phyloP scores from a whole-genome alignment of 805 yeast species.

The Wickerhamiella shivajii region DNA sequence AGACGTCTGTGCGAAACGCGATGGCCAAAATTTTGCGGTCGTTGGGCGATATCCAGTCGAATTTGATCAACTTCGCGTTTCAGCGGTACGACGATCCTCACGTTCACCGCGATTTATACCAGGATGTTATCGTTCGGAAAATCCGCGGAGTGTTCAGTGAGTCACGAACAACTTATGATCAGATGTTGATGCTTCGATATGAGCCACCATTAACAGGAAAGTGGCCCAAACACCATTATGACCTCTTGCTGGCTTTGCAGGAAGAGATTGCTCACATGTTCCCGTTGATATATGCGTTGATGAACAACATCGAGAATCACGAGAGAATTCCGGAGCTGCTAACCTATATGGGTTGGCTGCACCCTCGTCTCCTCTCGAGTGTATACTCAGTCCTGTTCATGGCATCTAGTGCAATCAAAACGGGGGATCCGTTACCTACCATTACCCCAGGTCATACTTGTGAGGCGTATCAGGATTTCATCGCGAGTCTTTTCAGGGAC shows the following conservation, averaged over 20 bases:
- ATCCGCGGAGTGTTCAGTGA: conserved; percentile 2
- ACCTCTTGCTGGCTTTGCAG: conserved; percentile 1
- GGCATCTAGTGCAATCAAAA: conserved; percentile 4
- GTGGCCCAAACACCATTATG: conserved; percentile 8
- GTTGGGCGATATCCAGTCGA: conserved; percentile 22
- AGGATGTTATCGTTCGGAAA: conserved; percentile 15
- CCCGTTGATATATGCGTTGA: conserved; percentile 5
- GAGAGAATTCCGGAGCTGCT: conserved; percentile 5
- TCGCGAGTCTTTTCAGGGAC: not conserved
- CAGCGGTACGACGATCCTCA: conserved; percentile 16
- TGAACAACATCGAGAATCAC: conserved; percentile 1
- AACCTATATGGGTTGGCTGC: conserved; percentile 8
- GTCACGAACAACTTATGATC: not conserved
- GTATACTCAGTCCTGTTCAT: conserved; percentile 1
- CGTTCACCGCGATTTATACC: conserved; percentile 17
- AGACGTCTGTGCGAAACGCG: conserved; percentile 19
- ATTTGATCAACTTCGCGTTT: conserved; percentile 21
- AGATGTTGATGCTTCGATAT: conserved; percentile 1
- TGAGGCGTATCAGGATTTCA: conserved; percentile 1
- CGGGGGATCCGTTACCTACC: conserved; percentile 5
- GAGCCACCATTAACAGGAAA: conserved; percentile 8
- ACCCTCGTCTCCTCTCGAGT: conserved; percentile 2
- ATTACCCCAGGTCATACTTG: conserved; percentile 6
- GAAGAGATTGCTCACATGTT: conserved; percentile 5
- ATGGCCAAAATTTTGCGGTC: conserved; percentile 18